These are phyloP conservation scores for Hondaea fermentalgiana DNA, from an alignment of 108 stramenopile species.

Conservation along the genomic window DNA sequence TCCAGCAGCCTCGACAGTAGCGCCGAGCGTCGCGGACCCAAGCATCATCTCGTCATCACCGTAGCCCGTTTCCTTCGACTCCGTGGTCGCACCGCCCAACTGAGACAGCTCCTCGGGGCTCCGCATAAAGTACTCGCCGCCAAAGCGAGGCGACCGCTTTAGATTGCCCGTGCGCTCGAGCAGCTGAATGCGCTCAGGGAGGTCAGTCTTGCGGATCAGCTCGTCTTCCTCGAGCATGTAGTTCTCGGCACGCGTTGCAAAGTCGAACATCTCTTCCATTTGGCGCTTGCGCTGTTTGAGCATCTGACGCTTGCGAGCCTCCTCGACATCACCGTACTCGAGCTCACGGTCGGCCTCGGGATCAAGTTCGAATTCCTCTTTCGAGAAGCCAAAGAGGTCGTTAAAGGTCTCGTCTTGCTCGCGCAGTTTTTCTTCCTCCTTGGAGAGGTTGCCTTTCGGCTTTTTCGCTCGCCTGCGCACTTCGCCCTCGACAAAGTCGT, in stretches of 20 bases:
- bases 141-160: background rate
- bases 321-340: background rate
- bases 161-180: background rate
- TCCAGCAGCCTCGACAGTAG: background rate
- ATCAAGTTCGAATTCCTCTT: background rate
- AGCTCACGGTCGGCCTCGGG: background rate
- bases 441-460: background rate
- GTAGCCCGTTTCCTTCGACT: background rate
- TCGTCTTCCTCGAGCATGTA: slow-evolving; percentile 14
- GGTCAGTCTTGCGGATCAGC: slow-evolving; percentile 1
- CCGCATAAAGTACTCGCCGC: background rate
- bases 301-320: background rate
- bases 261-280: slow-evolving; percentile 16
- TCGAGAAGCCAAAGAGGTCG: background rate
- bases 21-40: background rate
- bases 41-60: background rate
- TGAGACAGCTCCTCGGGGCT: background rate
- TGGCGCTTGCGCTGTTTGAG: background rate
- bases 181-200: slow-evolving; percentile 9
- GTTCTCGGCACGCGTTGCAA: background rate
- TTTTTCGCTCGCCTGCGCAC: background rate
- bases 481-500: background rate
- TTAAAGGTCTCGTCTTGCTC: background rate
- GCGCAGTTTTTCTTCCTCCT: background rate
- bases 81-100: background rate